Evolutionary conservation across 768 basidiomycete species (phyloP).

Genomic region (Suillus occidentalis): DNA sequence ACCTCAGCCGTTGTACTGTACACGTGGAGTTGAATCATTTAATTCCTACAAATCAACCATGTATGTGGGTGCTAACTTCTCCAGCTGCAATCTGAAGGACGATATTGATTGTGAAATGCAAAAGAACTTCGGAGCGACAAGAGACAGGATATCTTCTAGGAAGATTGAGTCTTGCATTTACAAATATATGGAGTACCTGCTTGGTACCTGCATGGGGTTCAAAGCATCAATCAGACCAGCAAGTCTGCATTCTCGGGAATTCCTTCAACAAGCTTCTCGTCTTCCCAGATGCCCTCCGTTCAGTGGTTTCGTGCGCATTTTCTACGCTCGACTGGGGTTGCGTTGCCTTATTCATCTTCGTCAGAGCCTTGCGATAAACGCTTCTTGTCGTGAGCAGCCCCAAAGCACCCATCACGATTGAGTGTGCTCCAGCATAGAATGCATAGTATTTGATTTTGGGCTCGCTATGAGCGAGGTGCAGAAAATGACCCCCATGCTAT

Average conservation of each 20-base stretch:
- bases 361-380: not conserved
- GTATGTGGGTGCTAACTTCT: not conserved
- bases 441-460: not conserved
- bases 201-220: no score
- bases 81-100: not conserved
- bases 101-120: not conserved
- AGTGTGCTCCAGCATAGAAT: conserved; percentile 1
- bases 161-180: not conserved
- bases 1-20: not conserved
- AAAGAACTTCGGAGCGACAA: not conserved
- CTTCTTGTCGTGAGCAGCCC: not conserved
- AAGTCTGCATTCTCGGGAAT: not conserved
- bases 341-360: not conserved
- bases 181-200: not conserved
- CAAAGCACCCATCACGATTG: not conserved
- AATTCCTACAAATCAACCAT: not conserved
- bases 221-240: not conserved
- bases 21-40: not conserved
- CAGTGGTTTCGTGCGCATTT: not conserved
- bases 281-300: not conserved
- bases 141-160: not conserved
- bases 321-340: not conserved
- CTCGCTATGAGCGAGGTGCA: not conserved
- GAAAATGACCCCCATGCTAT: not conserved
- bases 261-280: not conserved